Percentiles rank a stretch among this genome's conserved stretches.
Evolutionary conservation across 1,139 yeast species (phyloP).

Genomic region (Blastobotrys buckinghamii): DNA sequence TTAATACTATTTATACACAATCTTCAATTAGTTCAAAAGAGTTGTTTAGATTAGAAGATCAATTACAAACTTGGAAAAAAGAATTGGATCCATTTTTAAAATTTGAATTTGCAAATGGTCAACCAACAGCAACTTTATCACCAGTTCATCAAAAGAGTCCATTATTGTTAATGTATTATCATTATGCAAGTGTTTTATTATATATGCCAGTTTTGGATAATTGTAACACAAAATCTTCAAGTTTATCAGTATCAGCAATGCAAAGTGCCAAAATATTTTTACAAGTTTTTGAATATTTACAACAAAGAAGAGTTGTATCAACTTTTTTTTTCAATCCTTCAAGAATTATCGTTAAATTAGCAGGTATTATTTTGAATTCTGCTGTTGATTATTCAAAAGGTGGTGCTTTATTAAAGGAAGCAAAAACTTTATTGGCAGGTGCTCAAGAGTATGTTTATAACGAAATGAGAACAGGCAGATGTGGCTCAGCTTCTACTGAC

Average conservation of each 20-base stretch:
- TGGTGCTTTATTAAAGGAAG: slow-evolving; percentile 70
- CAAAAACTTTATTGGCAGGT: slow-evolving; percentile 39
- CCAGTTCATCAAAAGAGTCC: slow-evolving; percentile 49
- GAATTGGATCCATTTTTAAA: slow-evolving; percentile 57
- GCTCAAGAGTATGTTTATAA: slow-evolving; percentile 23
- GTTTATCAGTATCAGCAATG: slow-evolving; percentile 64
- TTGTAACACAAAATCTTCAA: slow-evolving; percentile 34
- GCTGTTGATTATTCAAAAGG: slow-evolving; percentile 78
- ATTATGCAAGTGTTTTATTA: slow-evolving; percentile 72
- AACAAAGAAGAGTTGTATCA: slow-evolving; percentile 39
- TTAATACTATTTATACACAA: slow-evolving; percentile 50
- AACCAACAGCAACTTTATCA: slow-evolving; percentile 37
- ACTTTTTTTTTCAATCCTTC: slow-evolving; percentile 69
- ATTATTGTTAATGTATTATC: slow-evolving; percentile 59
- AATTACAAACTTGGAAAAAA: slow-evolving; percentile 73
- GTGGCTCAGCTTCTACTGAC: slow-evolving; percentile 24
- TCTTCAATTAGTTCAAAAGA: slow-evolving; percentile 41
- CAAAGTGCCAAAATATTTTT: slow-evolving; percentile 68
- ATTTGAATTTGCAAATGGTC: slow-evolving; percentile 64
- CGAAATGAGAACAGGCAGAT: slow-evolving; percentile 25
- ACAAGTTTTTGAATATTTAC: slow-evolving; percentile 49
- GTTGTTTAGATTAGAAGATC: slow-evolving; percentile 49
- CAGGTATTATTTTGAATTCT: slow-evolving; percentile 70
- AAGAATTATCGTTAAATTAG: slow-evolving; percentile 59
- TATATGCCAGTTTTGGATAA: slow-evolving; percentile 63